phyloP scores from a whole-genome alignment of 371 early-diverging fungal genomes.

The Syncephalastrum monosporum region DNA sequence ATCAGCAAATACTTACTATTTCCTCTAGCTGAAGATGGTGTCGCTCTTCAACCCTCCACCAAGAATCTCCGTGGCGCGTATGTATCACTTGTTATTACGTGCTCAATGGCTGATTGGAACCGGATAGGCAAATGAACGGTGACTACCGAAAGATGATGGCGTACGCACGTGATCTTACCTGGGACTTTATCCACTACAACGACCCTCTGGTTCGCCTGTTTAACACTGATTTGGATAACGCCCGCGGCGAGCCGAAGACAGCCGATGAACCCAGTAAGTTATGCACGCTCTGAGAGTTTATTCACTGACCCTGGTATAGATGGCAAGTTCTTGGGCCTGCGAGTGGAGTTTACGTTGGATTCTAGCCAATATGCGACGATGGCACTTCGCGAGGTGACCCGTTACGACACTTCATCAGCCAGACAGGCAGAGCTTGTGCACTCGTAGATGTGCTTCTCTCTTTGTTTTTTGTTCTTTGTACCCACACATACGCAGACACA shows the following conservation, averaged over 20 bases:
- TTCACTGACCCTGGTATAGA: slow-evolving; percentile 6
- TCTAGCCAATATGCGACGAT: slow-evolving; percentile 96
- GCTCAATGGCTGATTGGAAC: neutral
- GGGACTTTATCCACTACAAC: slow-evolving; percentile 57
- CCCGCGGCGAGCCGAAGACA: slow-evolving; percentile 54
- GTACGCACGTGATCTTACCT: slow-evolving; percentile 41
- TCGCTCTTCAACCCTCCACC: slow-evolving; percentile 9
- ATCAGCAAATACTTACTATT: neutral
- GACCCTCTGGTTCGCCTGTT: slow-evolving; percentile 62
- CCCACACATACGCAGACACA: too few species aligned
- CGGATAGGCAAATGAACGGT: slow-evolving; percentile 65
- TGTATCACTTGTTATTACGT: neutral
- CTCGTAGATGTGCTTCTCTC: slow-evolving; percentile 4
- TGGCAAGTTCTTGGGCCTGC: slow-evolving; percentile 73
- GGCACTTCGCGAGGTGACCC: slow-evolving; percentile 92
- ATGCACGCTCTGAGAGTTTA: neutral
- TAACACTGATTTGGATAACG: slow-evolving; percentile 69
- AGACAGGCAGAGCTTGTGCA: slow-evolving; percentile 30
- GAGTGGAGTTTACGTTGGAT: slow-evolving; percentile 74
- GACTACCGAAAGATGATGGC: slow-evolving; percentile 76
- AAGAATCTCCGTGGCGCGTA: slow-evolving; percentile 6
- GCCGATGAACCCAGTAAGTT: slow-evolving; percentile 27
- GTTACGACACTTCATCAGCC: slow-evolving; percentile 69
- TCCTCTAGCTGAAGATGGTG: slow-evolving; percentile 15
- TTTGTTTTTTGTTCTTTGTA: neutral